Evolutionary conservation across 768 basidiomycete species (phyloP).

Genomic region (Trametes gibbosa): DNA sequence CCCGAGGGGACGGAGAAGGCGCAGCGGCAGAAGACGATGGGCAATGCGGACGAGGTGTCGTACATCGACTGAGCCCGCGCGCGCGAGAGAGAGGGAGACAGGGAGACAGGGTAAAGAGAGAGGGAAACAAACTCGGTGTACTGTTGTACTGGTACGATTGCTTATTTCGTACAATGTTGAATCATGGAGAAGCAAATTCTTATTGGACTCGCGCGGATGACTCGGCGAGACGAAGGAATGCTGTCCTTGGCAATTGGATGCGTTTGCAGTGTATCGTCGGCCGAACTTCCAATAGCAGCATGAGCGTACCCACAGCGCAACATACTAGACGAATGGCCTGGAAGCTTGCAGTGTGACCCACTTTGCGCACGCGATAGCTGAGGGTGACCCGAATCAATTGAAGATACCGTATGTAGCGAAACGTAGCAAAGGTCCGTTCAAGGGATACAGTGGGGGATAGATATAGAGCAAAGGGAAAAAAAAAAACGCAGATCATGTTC

Average conservation of each 20-base stretch:
- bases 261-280: too few relatives aligned
- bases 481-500: background rate
- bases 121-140: too few relatives aligned
- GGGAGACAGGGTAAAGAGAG: background rate
- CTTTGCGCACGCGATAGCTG: too few relatives aligned
- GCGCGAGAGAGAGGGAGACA: background rate
- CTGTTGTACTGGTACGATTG: too few relatives aligned
- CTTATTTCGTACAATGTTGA: background rate
- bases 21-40: conserved; percentile 17
- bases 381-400: background rate
- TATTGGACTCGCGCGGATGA: too few relatives aligned
- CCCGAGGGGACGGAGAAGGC: conserved; percentile 27
- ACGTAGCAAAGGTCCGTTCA: conserved; percentile 10
- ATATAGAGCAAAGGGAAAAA: background rate
- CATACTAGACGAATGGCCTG: too few relatives aligned
- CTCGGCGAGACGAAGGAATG: too few relatives aligned
- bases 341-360: too few relatives aligned
- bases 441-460: conserved; percentile 16
- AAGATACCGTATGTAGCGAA: conserved; percentile 1
- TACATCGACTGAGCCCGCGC: conserved; percentile 13
- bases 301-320: too few relatives aligned
- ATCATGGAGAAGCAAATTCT: too few relatives aligned
- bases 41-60: conserved; percentile 9
- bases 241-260: too few relatives aligned
- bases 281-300: too few relatives aligned